Evolutionary conservation across 176 grass and related monocot genomes (phyloP), one percentile per base, ranked within the genome.

Genomic region (Canna indica): DNA sequence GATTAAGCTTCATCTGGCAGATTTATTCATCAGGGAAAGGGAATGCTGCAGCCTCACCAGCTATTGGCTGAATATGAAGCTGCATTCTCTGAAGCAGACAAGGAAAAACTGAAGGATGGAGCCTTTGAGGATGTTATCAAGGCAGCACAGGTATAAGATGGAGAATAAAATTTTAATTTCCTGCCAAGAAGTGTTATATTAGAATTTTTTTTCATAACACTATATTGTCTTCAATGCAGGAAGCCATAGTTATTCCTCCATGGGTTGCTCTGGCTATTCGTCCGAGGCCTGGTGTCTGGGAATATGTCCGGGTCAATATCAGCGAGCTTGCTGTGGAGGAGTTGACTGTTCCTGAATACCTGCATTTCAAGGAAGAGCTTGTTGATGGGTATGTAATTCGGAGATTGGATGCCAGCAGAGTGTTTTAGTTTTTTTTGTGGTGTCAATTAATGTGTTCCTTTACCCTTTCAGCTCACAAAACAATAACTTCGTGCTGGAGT

Each of bases 281-380:
- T 11, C 95, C 87, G 0, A 93, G 95, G 84, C 95, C 95, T 1
- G 95, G 95, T 82, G 86, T 99, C 36, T 99, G 95, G 95, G 89
- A 90, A 69, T 93, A 93, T 59, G 90, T 93, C 47, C 90, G 90
- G 74, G 82, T 99, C 42, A 99, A 93, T 0, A 87, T 99, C n/a
- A 99, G 73, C 0, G 95, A 99, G 82, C 90, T 99, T 13, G 86
- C 82, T 42, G 90, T 90, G n/a, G 95, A 99, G 72, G 86, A 90
- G 84, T 56, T 99, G 59, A 90, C 61, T 32, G 95, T 99, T 45
- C 82, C 95, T 7, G 95, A 99, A 67, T 99, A 99, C 82, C 79
- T 99, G 78, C 90, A 93, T 53, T 99, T 99, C 84, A 99, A 99
- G 84, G 95, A 99, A 80, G 84, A 93, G 41, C 90, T 99, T 82